These are phyloP conservation scores for Collybiopsis confluens DNA, from an alignment of 768 basidiomycete species.

Conservation along the genomic window DNA sequence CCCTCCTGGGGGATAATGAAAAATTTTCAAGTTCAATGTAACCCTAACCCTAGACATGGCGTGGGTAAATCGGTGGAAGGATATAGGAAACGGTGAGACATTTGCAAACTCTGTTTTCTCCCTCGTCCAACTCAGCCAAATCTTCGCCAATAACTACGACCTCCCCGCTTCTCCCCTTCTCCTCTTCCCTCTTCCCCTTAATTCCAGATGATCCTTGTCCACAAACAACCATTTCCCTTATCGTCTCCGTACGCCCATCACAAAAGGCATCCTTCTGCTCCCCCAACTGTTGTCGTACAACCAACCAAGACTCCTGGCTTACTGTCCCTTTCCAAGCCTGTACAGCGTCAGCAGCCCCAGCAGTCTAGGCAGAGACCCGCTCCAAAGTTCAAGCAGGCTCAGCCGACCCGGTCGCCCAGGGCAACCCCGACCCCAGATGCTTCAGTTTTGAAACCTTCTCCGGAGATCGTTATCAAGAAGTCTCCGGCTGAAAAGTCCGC, in stretches of 20 bases:
- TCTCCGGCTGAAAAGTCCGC: slow-evolving; percentile 23
- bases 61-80: background rate
- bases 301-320: slow-evolving; percentile 73
- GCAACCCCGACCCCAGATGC: slow-evolving; percentile 20
- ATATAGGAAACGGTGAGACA: background rate
- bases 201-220: slow-evolving; percentile 43
- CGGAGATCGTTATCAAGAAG: slow-evolving; percentile 25
- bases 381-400: slow-evolving; percentile 29
- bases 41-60: background rate
- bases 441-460: slow-evolving; percentile 27
- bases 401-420: slow-evolving; percentile 26
- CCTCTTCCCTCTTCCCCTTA: slow-evolving; percentile 10
- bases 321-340: slow-evolving; percentile 62
- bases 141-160: slow-evolving; percentile 6
- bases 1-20: too few relatives aligned
- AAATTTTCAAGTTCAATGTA: background rate
- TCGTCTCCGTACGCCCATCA: slow-evolving; percentile 34
- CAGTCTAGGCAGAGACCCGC: slow-evolving; percentile 30
- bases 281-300: slow-evolving; percentile 62
- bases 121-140: background rate
- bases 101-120: background rate
- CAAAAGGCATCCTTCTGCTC: slow-evolving; percentile 66
- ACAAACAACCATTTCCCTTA: slow-evolving; percentile 36
- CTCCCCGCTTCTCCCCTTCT: slow-evolving; percentile 13
- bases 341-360: slow-evolving; percentile 30